These are phyloP conservation scores for Phialophora verrucosa DNA, from an alignment of 2,329 filamentous ascomycete genomes.

Conservation along the genomic window DNA sequence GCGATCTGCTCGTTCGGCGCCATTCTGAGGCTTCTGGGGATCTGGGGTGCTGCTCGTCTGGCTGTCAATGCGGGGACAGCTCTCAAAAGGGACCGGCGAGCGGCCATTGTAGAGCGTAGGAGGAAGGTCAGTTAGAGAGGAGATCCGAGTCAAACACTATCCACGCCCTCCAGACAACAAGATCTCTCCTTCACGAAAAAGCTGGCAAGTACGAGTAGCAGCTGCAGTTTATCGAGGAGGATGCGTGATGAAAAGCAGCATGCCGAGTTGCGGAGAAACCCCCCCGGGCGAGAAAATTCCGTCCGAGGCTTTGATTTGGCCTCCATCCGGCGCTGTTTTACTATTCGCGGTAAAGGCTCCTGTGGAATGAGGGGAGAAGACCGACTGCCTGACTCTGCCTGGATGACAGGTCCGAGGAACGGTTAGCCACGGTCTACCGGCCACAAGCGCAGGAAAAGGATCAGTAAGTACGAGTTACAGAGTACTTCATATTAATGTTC, in stretches of 20 bases:
- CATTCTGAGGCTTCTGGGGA: conserved; percentile 36
- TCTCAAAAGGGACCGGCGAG: conserved; percentile 33
- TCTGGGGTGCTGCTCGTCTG: conserved; percentile 34
- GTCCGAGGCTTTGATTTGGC: conserved; percentile 5
- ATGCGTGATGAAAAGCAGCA: background rate
- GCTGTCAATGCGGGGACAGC: conserved; percentile 37
- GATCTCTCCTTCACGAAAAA: conserved; percentile 1
- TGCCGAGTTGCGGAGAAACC: background rate
- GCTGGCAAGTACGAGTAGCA: background rate
- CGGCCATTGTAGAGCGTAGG: conserved; percentile 30
- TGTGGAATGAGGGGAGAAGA: background rate
- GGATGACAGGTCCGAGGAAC: background rate
- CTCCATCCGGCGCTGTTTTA: background rate
- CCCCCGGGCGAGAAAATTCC: conserved; percentile 3
- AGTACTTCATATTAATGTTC: no score
- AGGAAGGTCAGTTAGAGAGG: background rate
- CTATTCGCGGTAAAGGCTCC: background rate
- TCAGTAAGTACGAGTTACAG: no score
- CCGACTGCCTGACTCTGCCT: background rate
- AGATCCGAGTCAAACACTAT: background rate
- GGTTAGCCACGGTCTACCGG: background rate
- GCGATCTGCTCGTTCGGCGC: conserved; percentile 36
- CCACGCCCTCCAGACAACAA: background rate
- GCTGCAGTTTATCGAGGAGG: background rate
- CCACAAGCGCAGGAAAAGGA: no score